Percentiles rank a stretch among this genome's conserved stretches.
Evolutionary conservation across 2,329 filamentous ascomycete genomes (phyloP).

Genomic region (Hymenoscyphus albidus): DNA sequence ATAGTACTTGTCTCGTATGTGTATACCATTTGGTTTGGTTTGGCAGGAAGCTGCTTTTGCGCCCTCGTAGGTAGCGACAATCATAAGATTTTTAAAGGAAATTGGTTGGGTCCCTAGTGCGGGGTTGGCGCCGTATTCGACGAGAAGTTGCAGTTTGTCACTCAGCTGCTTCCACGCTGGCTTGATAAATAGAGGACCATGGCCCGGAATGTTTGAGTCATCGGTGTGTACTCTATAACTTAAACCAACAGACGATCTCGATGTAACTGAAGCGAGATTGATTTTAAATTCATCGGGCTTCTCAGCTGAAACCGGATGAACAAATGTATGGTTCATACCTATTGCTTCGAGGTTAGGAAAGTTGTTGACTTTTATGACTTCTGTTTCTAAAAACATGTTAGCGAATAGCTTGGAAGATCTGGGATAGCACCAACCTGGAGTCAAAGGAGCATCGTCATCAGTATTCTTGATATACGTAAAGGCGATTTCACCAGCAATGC

Average conservation of each 20-base stretch:
- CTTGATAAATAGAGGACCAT: slow-evolving; percentile 59
- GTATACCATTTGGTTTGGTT: slow-evolving; percentile 76
- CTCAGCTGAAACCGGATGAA: slow-evolving; percentile 61
- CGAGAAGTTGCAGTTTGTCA: slow-evolving; percentile 78
- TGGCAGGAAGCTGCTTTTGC: slow-evolving; percentile 62
- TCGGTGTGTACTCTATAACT: slow-evolving; percentile 85
- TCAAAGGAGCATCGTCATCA: slow-evolving; percentile 37
- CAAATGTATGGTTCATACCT: slow-evolving; percentile 87
- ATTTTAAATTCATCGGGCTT: slow-evolving; percentile 77
- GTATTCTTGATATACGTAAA: slow-evolving; percentile 65
- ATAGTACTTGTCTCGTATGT: slow-evolving; percentile 69
- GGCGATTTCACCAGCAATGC: slow-evolving; percentile 83
- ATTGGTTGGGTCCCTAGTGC: slow-evolving; percentile 44
- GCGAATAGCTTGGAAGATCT: neutral
- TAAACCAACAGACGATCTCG: slow-evolving; percentile 74
- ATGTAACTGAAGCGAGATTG: slow-evolving; percentile 64
- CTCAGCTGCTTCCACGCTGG: slow-evolving; percentile 76
- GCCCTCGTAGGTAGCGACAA: slow-evolving; percentile 69
- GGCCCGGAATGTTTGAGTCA: slow-evolving; percentile 47
- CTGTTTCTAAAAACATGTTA: slow-evolving; percentile 11
- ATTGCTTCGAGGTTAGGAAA: slow-evolving; percentile 87
- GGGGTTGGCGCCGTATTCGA: slow-evolving; percentile 82
- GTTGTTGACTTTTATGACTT: slow-evolving; percentile 55
- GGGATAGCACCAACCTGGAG: slow-evolving; percentile 44
- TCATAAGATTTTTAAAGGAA: slow-evolving; percentile 68